Conservation (phyloP, 2,329 filamentous ascomycete species). For the Ophiognomonia clavigignenti-juglandacearum region DNA sequence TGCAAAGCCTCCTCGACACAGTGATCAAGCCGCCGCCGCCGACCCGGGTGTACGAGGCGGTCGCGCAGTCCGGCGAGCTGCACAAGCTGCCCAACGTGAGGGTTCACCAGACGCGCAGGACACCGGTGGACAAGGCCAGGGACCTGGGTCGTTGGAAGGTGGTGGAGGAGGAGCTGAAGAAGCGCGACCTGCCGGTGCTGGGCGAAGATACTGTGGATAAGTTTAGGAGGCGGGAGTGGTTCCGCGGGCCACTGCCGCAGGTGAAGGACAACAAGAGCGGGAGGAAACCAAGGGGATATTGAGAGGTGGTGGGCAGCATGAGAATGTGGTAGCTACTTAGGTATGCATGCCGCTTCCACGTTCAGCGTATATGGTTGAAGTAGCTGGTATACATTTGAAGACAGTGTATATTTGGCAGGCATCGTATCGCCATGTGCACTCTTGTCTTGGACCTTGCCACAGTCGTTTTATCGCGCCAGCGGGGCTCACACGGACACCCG, state of each 20-base stretch:
- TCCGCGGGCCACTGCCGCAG: slow-evolving; percentile 16
- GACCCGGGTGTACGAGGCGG: slow-evolving; percentile 57
- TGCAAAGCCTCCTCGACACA: slow-evolving; percentile 49
- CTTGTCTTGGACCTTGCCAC: too few species aligned
- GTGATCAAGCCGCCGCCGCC: slow-evolving; percentile 51
- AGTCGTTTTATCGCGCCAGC: too few species aligned
- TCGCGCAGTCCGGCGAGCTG: slow-evolving; percentile 45
- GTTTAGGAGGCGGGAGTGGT: slow-evolving; percentile 25
- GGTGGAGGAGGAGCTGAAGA: slow-evolving; percentile 28
- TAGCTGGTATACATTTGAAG: too few species aligned
- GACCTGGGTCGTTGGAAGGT: slow-evolving; percentile 34
- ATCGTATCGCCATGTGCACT: too few species aligned
- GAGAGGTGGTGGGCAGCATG: not conserved
- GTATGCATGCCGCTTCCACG: too few species aligned
- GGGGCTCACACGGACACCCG: too few species aligned
- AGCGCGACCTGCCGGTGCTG: slow-evolving; percentile 27
- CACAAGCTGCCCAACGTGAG: slow-evolving; percentile 62
- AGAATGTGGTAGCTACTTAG: too few species aligned
- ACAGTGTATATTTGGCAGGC: too few species aligned
- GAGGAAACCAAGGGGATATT: slow-evolving; percentile 6
- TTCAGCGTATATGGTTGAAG: too few species aligned
- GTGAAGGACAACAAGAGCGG: slow-evolving; percentile 12
- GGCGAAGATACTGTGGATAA: slow-evolving; percentile 25
- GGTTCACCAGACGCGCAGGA: slow-evolving; percentile 60
- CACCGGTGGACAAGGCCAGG: slow-evolving; percentile 45